A percentile compares a stretch with the other conserved stretches of the same genome.
Conservation (phyloP, 495 filamentous ascomycete species). For the Eremomyces bilateralis region DNA sequence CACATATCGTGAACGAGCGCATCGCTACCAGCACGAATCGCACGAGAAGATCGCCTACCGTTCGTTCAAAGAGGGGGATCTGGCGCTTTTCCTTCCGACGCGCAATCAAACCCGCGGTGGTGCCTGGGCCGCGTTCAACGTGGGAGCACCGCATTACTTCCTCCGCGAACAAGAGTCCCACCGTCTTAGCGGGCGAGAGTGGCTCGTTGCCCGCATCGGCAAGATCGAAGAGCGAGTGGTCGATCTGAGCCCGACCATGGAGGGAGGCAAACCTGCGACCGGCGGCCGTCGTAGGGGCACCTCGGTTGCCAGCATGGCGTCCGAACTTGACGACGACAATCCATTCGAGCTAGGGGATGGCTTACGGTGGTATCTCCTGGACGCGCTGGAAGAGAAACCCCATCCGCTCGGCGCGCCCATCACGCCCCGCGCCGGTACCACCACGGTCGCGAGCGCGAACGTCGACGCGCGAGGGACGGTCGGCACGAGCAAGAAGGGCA, state of each 20-base stretch:
- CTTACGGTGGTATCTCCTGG: conserved; percentile 84
- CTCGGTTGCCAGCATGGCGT: conserved; percentile 11
- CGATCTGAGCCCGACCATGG: conserved; percentile 61
- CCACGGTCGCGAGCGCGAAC: conserved; percentile 70
- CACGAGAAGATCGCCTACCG: conserved; percentile 95
- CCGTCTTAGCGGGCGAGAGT: conserved; percentile 62
- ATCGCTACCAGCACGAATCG: conserved; percentile 63
- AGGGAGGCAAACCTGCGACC: conserved; percentile 27
- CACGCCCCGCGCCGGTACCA: conserved; percentile 71
- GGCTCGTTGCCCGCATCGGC: conserved; percentile 82
- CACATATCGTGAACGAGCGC: conserved; percentile 70
- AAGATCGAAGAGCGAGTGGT: conserved; percentile 87
- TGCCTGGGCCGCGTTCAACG: conserved; percentile 98
- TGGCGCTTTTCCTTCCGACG: conserved; percentile 88
- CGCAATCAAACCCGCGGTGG: conserved; percentile 80
- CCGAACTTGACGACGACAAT: conserved; percentile 74
- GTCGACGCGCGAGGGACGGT: conserved; percentile 66
- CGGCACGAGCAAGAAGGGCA: conserved; percentile 31
- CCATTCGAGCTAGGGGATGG: conserved; percentile 94
- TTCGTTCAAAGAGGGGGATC: conserved; percentile 88
- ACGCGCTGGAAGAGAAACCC: conserved; percentile 86
- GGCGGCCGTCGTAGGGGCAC: conserved; percentile 25
- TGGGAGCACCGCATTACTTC: conserved; percentile 92
- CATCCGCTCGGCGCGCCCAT: conserved; percentile 82
- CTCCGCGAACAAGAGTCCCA: conserved; percentile 80